Evolutionary conservation across 2,329 filamentous ascomycete species (phyloP).

Genomic region (Aspergillus sp.): DNA sequence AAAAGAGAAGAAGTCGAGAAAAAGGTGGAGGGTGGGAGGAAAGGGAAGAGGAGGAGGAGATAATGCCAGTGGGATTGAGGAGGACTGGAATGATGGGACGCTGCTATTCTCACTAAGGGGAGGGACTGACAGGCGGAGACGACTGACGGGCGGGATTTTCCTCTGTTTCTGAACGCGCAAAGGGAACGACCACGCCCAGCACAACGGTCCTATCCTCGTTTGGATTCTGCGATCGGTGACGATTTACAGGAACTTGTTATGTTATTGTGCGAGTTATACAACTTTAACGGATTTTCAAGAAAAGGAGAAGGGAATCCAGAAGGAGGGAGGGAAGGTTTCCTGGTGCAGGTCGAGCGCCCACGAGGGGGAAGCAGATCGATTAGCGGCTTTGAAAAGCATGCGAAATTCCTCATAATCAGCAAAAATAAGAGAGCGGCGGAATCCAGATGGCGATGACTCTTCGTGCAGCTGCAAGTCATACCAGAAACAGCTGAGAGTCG

Average conservation of each 20-base stretch:
- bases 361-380: constrained; percentile 21
- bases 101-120: constrained; percentile 22
- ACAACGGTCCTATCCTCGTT: constrained; percentile 2
- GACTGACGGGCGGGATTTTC: constrained; percentile 28
- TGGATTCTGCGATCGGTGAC: constrained; percentile 1
- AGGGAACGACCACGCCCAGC: constrained; percentile 17
- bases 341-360: constrained; percentile 21
- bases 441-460: constrained; percentile 19
- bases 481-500: constrained; percentile 12
- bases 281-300: neutral
- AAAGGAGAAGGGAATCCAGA: constrained; percentile 5
- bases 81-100: constrained; percentile 31
- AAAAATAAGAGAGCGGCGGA: neutral
- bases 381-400: constrained; percentile 15
- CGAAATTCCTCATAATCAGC: constrained; percentile 12
- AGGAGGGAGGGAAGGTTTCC: constrained; percentile 14
- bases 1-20: constrained; percentile 29
- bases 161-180: constrained; percentile 26
- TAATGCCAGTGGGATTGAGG: constrained; percentile 31
- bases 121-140: constrained; percentile 29
- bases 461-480: constrained; percentile 30
- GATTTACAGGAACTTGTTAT: neutral
- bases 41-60: constrained; percentile 36
- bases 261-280: neutral
- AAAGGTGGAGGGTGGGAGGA: constrained; percentile 26